Conservation (phyloP, 1,284 basidiomycete genomes). For the Pulveroboletus sp. region DNA sequence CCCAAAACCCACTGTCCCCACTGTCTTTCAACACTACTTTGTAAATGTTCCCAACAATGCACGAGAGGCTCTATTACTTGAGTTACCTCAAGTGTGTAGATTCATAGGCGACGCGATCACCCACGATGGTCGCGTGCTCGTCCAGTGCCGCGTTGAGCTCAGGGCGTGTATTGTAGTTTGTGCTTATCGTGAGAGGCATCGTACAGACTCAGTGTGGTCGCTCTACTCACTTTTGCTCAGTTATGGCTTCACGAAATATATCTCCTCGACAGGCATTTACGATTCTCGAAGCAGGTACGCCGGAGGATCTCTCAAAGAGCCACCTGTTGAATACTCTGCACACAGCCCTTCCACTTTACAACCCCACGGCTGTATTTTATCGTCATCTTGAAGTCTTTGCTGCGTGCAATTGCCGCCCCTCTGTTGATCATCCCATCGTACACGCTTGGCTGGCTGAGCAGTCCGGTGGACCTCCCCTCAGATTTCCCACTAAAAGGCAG, state of each 20-base stretch:
- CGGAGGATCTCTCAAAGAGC: background rate
- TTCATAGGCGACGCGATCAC: conserved; percentile 46
- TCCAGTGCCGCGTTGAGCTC: conserved; percentile 61
- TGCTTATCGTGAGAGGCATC: conserved; percentile 55
- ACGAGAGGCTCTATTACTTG: conserved; percentile 43
- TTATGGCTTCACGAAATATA: conserved; percentile 42
- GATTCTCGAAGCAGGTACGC: conserved; percentile 46
- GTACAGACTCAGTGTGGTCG: conserved; percentile 12
- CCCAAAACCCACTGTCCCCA: conserved; percentile 34
- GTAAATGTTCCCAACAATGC: conserved; percentile 41
- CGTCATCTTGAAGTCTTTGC: conserved; percentile 50
- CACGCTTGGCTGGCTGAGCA: conserved; percentile 40
- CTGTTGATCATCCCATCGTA: conserved; percentile 42
- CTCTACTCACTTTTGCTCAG: conserved; percentile 28
- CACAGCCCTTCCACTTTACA: conserved; percentile 57
- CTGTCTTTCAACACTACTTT: conserved; percentile 41
- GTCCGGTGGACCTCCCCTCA: conserved; percentile 23
- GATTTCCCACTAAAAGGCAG: conserved; percentile 10
- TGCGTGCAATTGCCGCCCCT: conserved; percentile 46
- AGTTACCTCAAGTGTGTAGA: conserved; percentile 45
- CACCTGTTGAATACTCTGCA: background rate
- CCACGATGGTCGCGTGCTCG: conserved; percentile 52
- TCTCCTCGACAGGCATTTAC: conserved; percentile 40
- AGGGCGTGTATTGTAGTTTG: conserved; percentile 60
- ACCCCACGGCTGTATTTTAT: conserved; percentile 50